phyloP scores from a whole-genome alignment of 768 basidiomycete genomes.

The Trametopsis cervina region DNA sequence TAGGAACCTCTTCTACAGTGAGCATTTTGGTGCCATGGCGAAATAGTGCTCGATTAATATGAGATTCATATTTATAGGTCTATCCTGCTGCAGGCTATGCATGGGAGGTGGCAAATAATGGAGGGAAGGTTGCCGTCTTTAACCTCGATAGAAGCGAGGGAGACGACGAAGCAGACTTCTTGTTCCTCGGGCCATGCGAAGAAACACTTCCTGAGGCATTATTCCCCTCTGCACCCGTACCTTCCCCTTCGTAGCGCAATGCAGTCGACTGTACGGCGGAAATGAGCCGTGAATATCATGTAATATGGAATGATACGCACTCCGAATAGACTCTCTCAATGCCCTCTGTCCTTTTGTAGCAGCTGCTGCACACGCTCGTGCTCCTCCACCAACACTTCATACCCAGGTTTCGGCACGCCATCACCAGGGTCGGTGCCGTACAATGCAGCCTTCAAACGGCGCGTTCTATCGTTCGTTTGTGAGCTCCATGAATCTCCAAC shows the following conservation, averaged over 20 bases:
- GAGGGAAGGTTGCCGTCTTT: slow-evolving; percentile 31
- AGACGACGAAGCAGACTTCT: slow-evolving; percentile 39
- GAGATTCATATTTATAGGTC: slow-evolving; percentile 17
- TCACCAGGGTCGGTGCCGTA: slow-evolving; percentile 37
- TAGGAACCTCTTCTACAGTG: slow-evolving; percentile 34
- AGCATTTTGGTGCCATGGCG: slow-evolving; percentile 4
- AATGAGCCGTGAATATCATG: too few species aligned
- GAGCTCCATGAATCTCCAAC: slow-evolving; percentile 28
- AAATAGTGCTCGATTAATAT: background rate
- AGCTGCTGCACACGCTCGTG: slow-evolving; percentile 18
- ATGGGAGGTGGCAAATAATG: slow-evolving; percentile 18
- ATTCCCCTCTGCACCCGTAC: too few species aligned
- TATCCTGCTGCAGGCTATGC: slow-evolving; percentile 28
- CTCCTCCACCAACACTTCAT: slow-evolving; percentile 41
- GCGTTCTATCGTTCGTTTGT: slow-evolving; percentile 27
- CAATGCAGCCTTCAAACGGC: slow-evolving; percentile 42
- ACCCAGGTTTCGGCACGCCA: slow-evolving; percentile 28
- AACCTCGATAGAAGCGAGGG: slow-evolving; percentile 27
- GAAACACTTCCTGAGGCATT: slow-evolving; percentile 36
- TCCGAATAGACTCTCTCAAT: background rate
- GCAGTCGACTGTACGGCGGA: too few species aligned
- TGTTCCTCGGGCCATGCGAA: slow-evolving; percentile 46
- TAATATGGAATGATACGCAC: too few species aligned
- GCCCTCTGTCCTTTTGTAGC: slow-evolving; percentile 1
- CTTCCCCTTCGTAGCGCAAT: too few species aligned